Percentiles rank a stretch among this genome's conserved stretches.
phyloP scores from a whole-genome alignment of 805 yeast genomes.

The Wickerhamiella spandovensis region DNA sequence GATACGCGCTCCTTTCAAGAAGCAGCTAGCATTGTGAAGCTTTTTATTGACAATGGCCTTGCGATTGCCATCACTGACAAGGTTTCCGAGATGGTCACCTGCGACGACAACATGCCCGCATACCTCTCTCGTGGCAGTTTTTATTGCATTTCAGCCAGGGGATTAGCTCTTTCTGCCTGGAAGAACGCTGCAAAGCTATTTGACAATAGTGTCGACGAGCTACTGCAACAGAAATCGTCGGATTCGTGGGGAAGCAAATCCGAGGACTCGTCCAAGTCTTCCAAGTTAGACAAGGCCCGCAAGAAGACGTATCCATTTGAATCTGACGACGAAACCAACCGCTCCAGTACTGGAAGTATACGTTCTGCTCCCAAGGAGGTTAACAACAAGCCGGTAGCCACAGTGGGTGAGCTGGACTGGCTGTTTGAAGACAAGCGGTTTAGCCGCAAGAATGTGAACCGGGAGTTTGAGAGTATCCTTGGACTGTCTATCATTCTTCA shows the following conservation, averaged over 20 bases:
- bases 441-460: too few species aligned
- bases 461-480: constrained; percentile 2
- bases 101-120: constrained; percentile 2
- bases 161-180: constrained; percentile 9
- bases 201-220: background rate
- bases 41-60: constrained; percentile 24
- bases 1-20: constrained; percentile 37
- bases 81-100: constrained; percentile 7
- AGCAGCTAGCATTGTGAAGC: constrained; percentile 10
- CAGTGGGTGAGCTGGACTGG: background rate
- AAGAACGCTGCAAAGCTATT: background rate
- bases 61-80: constrained; percentile 9
- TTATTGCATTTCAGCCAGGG: constrained; percentile 13
- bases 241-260: background rate
- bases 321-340: background rate
- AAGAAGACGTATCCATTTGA: background rate
- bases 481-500: constrained; percentile 2
- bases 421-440: background rate
- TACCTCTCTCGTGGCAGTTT: constrained; percentile 7
- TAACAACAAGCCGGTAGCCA: too few species aligned
- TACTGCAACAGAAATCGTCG: background rate
- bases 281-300: background rate
- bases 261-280: background rate
- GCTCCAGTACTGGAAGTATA: background rate
- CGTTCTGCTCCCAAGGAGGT: background rate